phyloP scores from a whole-genome alignment of 139 green algal genomes.

The Auxenochlorella protothecoides region DNA sequence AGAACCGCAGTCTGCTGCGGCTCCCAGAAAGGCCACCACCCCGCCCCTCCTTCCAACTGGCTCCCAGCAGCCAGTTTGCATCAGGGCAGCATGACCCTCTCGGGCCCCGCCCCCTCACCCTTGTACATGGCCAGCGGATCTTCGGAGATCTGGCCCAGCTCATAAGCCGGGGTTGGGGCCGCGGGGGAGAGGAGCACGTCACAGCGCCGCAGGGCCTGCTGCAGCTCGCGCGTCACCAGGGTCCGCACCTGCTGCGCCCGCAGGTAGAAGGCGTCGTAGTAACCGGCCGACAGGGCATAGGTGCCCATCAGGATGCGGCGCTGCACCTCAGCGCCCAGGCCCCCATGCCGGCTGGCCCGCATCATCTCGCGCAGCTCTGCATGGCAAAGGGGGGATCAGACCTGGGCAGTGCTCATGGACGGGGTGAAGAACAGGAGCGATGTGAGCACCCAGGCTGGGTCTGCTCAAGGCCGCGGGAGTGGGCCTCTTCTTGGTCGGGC shows the following conservation, averaged over 20 bases:
- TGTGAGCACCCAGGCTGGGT: background rate
- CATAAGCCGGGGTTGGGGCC: conserved; percentile 76
- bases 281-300: conserved; percentile 89
- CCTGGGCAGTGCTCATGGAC: too few relatives aligned
- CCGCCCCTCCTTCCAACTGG: too few relatives aligned
- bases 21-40: too few relatives aligned
- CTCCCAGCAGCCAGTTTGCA: too few relatives aligned
- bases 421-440: too few relatives aligned
- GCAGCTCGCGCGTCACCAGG: conserved; percentile 64
- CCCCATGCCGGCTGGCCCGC: conserved; percentile 29
- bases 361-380: conserved; percentile 49
- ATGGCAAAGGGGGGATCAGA: background rate
- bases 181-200: conserved; percentile 72
- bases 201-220: conserved; percentile 35
- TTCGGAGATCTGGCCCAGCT: conserved; percentile 63
- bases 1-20: too few relatives aligned
- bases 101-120: conserved; percentile 2
- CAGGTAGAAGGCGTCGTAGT: conserved; percentile 97
- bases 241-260: conserved; percentile 88
- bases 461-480: background rate
- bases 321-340: conserved; percentile 81
- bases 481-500: background rate
- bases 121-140: conserved; percentile 90
- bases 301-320: conserved; percentile 96
- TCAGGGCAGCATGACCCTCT: too few relatives aligned